These are phyloP conservation scores for Aspergillus sp. DNA, from an alignment of 2,329 filamentous ascomycete species.

Conservation along the genomic window DNA sequence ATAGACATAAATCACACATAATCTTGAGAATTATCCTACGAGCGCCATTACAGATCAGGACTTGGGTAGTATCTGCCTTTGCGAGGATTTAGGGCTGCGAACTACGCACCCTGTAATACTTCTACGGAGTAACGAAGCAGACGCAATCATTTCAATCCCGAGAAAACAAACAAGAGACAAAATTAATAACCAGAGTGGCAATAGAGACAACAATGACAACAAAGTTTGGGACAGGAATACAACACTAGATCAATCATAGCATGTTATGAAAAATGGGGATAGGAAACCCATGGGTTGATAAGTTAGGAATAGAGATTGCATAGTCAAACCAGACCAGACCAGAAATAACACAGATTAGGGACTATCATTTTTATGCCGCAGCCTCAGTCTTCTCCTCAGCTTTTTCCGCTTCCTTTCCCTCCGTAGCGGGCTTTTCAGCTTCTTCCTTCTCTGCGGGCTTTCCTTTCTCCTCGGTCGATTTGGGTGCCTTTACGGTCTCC, in stretches of 20 bases:
- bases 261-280: not conserved
- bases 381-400: conserved; percentile 12
- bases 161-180: no score
- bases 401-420: conserved; percentile 6
- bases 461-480: conserved; percentile 10
- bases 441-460: conserved; percentile 22
- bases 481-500: conserved; percentile 25
- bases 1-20: no score
- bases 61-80: no score
- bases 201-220: conserved; percentile 2
- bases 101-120: no score
- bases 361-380: conserved; percentile 14
- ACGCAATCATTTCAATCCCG: no score
- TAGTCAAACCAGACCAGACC: no score
- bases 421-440: conserved; percentile 18
- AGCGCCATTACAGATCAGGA: no score
- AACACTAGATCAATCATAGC: conserved; percentile 2
- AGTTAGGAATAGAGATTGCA: no score
- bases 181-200: not conserved
- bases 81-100: no score
- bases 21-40: no score
- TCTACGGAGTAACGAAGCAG: no score
- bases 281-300: no score
- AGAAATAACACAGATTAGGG: not conserved
- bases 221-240: not conserved